Evolutionary conservation across 164 flowering plant species (phyloP), one percentile per base, ranked within the genome.

Genomic region (Protea cynaroides): DNA sequence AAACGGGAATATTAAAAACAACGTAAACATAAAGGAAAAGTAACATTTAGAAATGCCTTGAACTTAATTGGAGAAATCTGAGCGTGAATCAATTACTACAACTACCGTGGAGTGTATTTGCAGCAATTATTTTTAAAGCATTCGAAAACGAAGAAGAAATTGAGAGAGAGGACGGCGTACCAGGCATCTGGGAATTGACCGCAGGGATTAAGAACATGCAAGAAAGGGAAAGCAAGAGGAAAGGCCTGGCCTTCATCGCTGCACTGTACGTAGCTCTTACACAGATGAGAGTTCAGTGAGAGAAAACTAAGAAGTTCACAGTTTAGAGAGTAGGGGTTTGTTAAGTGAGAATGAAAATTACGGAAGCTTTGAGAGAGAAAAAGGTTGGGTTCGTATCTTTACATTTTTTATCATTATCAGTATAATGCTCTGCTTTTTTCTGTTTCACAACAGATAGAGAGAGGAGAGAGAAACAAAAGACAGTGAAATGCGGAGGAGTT

Each of bases 141-240:
- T 12, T 50, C 34, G 17, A 36, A 57, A 24, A 49, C 19, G 3
- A 58, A 29, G 54, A 23, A 9, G 54, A 29, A 22, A 44, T 0
- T 15, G 10, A 50, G 13, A 54, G 11, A 58, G 25, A 65, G 52
- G 46, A 17, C 44, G 25, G 25, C 47, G 47, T 29, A 84, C 91
- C 88, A 67, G 85, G 85, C 71, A 71, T 73, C 75, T 86, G 91
- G 67, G 88, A 83, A 23, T 64, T 61, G 46, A 74, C 57, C 36
- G 50, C 49, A 50, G 59, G 53, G 22, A 72, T 22, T 58, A 78
- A 73, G 51, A 77, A 71, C 25, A 79, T 65, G 61, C 50, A 29
- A 54, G 57, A 51, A 19, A 66, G 55, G 34, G 52, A 12, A 56
- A 69, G 23, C 62, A 71, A 64, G 51, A 71, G 56, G 59, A 71